Percentiles rank a stretch among this genome's conserved stretches.
phyloP scores from a whole-genome alignment of 352 stramenopile species.

The Blastocystis sp. region DNA sequence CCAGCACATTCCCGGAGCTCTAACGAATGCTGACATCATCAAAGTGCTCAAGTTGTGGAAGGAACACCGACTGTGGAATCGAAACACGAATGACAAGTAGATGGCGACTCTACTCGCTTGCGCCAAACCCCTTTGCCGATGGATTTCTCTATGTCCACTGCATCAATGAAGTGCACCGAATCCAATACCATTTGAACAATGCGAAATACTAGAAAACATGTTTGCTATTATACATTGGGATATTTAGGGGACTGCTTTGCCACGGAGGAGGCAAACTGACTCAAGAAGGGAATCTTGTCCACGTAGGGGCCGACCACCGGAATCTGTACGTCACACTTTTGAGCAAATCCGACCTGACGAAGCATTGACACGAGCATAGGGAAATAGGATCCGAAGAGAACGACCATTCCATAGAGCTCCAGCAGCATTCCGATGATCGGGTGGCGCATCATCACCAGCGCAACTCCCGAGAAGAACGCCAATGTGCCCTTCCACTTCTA shows the following conservation, averaged over 20 bases:
- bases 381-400: constrained; percentile 51
- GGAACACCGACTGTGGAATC: constrained; percentile 41
- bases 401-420: constrained; percentile 25
- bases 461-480: constrained; percentile 27
- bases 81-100: too few species aligned
- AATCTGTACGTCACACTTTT: neutral
- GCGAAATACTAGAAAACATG: neutral
- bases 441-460: constrained; percentile 7
- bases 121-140: neutral
- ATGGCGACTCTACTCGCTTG: neutral
- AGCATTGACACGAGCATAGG: constrained; percentile 30
- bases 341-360: neutral
- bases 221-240: constrained; percentile 32
- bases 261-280: constrained; percentile 14
- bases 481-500: constrained; percentile 51
- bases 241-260: constrained; percentile 38
- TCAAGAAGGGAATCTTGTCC: constrained; percentile 12
- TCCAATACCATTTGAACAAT: neutral
- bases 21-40: constrained; percentile 18
- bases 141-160: constrained; percentile 12
- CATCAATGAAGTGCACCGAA: constrained; percentile 23
- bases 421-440: constrained; percentile 39
- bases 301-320: neutral
- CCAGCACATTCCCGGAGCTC: neutral
- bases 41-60: neutral